These are phyloP conservation scores for Epichloe baconii DNA, from an alignment of 2,329 filamentous ascomycete species.

Conservation along the genomic window DNA sequence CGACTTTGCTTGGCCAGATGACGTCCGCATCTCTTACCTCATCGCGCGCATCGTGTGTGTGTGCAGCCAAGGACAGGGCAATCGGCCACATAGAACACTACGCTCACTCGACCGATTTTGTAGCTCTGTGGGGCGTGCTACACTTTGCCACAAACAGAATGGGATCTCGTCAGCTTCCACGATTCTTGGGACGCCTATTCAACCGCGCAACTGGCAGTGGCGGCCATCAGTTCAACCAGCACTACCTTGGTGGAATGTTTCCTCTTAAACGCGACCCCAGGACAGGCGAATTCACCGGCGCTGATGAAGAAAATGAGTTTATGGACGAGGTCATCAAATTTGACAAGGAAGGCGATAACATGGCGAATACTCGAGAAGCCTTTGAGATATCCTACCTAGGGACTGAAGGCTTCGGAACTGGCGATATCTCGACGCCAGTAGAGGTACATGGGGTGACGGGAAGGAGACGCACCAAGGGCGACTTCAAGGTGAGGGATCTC, in stretches of 20 bases:
- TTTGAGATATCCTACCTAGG: slow-evolving; percentile 35
- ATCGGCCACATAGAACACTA: slow-evolving; percentile 72
- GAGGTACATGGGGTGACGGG: slow-evolving; percentile 23
- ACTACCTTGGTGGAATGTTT: slow-evolving; percentile 51
- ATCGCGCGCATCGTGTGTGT: slow-evolving; percentile 18
- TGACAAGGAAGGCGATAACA: slow-evolving; percentile 30
- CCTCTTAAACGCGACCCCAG: slow-evolving; percentile 31
- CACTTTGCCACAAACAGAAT: slow-evolving; percentile 43
- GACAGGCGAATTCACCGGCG: slow-evolving; percentile 28
- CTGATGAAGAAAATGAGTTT: slow-evolving; percentile 40
- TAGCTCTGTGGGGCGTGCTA: slow-evolving; percentile 61
- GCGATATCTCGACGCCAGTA: slow-evolving; percentile 21
- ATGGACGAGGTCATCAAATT: slow-evolving; percentile 45
- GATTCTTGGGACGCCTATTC: slow-evolving; percentile 51
- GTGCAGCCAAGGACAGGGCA: slow-evolving; percentile 31
- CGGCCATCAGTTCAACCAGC: slow-evolving; percentile 47
- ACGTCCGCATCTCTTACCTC: slow-evolving; percentile 16
- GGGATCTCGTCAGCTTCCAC: slow-evolving; percentile 33
- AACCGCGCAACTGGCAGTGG: slow-evolving; percentile 34
- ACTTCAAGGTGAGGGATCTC: slow-evolving; percentile 44
- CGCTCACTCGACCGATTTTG: slow-evolving; percentile 60
- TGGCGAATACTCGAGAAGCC: slow-evolving; percentile 30
- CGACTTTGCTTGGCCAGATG: slow-evolving; percentile 10
- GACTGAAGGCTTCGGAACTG: slow-evolving; percentile 23
- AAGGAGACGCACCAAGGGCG: slow-evolving; percentile 15